Evolutionary conservation across 768 basidiomycete genomes (phyloP).

Genomic region (Termitomyces sp.): DNA sequence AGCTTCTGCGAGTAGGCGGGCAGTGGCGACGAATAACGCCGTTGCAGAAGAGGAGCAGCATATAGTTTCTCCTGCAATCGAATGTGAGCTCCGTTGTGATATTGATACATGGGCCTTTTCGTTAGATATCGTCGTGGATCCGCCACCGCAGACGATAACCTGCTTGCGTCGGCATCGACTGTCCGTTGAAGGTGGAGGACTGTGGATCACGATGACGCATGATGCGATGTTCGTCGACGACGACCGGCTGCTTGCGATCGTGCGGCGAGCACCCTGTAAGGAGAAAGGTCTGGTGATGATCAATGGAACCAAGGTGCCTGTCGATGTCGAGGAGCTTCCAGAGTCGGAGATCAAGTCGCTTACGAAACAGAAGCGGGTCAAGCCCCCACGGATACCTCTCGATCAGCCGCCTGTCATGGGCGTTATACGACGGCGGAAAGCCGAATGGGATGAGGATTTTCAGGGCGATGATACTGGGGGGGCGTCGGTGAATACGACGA

Average conservation of each 20-base stretch:
- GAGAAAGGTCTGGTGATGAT: conserved; percentile 84
- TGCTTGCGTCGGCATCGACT: conserved; percentile 85
- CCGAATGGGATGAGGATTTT: conserved; percentile 63
- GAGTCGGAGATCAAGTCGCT: conserved; percentile 83
- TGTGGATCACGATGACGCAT: conserved; percentile 92
- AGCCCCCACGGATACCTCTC: conserved; percentile 80
- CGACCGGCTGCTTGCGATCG: conserved; percentile 68
- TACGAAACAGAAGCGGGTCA: conserved; percentile 78
- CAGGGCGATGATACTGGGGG: conserved; percentile 19
- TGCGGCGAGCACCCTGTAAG: conserved; percentile 69
- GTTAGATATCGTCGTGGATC: conserved; percentile 87
- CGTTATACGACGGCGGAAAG: conserved; percentile 59
- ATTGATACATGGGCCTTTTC: conserved; percentile 82
- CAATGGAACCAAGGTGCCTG: conserved; percentile 78
- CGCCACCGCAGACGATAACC: conserved; percentile 78
- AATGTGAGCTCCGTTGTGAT: conserved; percentile 91
- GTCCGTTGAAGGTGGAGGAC: conserved; percentile 80
- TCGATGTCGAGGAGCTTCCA: conserved; percentile 86
- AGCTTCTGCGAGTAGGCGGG: conserved; percentile 45
- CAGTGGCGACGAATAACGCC: conserved; percentile 13
- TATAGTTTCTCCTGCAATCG: conserved; percentile 47
- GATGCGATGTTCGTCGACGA: conserved; percentile 73
- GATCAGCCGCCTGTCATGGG: conserved; percentile 87
- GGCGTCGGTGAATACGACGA: conserved; percentile 12
- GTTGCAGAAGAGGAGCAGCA: conserved; percentile 21